phyloP scores from a whole-genome alignment of 2,329 filamentous ascomycete species.

The Stachybotrys chlorohalonatus region DNA sequence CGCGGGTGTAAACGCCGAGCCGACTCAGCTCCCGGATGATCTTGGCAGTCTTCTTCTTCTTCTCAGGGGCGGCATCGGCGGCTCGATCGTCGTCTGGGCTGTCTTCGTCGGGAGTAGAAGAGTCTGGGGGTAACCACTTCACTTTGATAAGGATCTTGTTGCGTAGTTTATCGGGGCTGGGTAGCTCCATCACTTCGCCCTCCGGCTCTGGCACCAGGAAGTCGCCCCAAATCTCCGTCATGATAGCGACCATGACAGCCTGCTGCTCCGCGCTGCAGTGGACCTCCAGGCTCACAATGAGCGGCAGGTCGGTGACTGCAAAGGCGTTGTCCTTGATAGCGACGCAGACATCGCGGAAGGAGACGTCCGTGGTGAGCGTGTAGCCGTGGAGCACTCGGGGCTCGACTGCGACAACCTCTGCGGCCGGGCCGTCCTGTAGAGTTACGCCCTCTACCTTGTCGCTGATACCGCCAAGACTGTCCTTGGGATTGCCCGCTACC shows the following conservation, averaged over 20 bases:
- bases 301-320: conserved; percentile 61
- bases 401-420: conserved; percentile 38
- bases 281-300: conserved; percentile 93
- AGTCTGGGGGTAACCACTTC: conserved; percentile 50
- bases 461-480: conserved; percentile 28
- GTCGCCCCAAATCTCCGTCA: conserved; percentile 73
- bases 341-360: conserved; percentile 77
- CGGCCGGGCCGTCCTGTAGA: conserved; percentile 4
- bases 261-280: conserved; percentile 78
- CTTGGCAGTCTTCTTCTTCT: conserved; percentile 47
- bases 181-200: conserved; percentile 41
- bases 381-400: conserved; percentile 80
- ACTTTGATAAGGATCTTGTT: conserved; percentile 81
- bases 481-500: conserved; percentile 34
- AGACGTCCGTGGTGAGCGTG: conserved; percentile 80
- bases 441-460: conserved; percentile 13
- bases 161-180: conserved; percentile 59
- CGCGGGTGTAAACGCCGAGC: conserved; percentile 75
- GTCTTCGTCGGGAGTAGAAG: conserved; percentile 20
- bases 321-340: conserved; percentile 77
- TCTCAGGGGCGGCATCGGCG: conserved; percentile 31
- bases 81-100: conserved; percentile 26
- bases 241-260: conserved; percentile 83
- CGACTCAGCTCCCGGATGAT: conserved; percentile 67
- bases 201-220: conserved; percentile 53